Evolutionary conservation across 1,284 basidiomycete genomes (phyloP), one percentile per base, ranked within the genome.

Genomic region (Xerocomus minutiporus): DNA sequence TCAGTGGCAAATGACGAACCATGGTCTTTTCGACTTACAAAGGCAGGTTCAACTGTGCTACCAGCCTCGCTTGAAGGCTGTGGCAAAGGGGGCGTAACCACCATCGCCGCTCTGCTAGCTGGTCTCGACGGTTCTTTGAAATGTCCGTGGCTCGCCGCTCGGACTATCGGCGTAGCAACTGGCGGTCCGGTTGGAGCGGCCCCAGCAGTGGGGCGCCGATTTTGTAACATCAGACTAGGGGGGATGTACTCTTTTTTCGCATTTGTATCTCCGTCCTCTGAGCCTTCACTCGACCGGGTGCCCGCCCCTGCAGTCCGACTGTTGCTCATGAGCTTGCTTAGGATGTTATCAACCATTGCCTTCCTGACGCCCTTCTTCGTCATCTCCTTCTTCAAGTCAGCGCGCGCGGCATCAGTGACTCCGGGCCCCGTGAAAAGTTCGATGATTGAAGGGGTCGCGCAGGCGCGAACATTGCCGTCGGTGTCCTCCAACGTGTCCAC

Each of bases 361-460:
- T 96, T 97, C 43, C 93, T 81, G 34, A 96, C 89, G 46, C 80
- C 81, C 68, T 89, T 88, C 67, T 88, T 90, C 2, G 82, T 71
- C 77, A 99, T 79, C 66, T 94, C 90, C 66, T 91, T 94, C 75
- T 97, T 97, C 50, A 99, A 77, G 67, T 98, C 95, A 1, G 92
- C 82, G 46, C 91, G 86, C 3, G 95, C 96, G 8, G 84, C 86
- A 60, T 95, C 84, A 0, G 88, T 85, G 7, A 92, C 88, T 1
- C 81, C 80, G 1, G 90, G 81, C 11, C 87, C 87, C 0, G 90
- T 84, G 64, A 97, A 94, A 42, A 99, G 79, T 55, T 88, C 83
- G 13, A 97, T 80, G 45, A 94, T 80, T 0, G 92, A 87, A 61
- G 82, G 77, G 48, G 86, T 81, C 1, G 96, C 88, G 62, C 85